Percentiles rank a stretch among this genome's conserved stretches.
phyloP scores from a whole-genome alignment of 129 eudicot species.

The Deinandra increscens region DNA sequence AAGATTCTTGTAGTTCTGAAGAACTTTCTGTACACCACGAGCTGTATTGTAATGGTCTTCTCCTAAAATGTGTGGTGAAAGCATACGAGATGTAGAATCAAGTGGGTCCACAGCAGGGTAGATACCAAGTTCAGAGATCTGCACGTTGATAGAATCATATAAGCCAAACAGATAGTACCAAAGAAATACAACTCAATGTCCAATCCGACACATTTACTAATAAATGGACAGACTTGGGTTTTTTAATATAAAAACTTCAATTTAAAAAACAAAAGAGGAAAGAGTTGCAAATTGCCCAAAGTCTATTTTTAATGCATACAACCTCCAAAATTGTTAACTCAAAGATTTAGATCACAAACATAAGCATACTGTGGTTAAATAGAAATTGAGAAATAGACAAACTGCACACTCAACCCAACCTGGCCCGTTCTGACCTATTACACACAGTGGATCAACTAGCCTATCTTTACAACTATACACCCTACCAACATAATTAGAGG shows the following conservation, averaged over 20 bases:
- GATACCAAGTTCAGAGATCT: conserved; percentile 32
- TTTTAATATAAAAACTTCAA: neutral
- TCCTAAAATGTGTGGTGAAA: conserved; percentile 78
- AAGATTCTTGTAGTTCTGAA: conserved; percentile 85
- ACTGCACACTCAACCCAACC: neutral
- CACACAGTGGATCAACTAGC: neutral
- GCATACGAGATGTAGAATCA: conserved; percentile 85
- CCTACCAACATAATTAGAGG: neutral
- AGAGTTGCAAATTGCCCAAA: neutral
- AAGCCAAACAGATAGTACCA: neutral
- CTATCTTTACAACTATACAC: too few species aligned
- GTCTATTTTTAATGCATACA: neutral
- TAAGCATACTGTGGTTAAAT: neutral
- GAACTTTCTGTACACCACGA: conserved; percentile 91
- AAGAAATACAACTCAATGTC: neutral
- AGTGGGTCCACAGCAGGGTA: conserved; percentile 88
- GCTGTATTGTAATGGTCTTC: conserved; percentile 84
- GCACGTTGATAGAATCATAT: neutral
- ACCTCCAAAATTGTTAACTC: neutral
- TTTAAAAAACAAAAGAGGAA: neutral
- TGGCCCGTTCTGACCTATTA: neutral
- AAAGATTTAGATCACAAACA: neutral
- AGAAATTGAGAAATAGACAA: neutral
- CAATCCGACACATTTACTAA: neutral
- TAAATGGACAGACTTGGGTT: neutral